A percentile compares a stretch with the other conserved stretches of the same genome.
Evolutionary conservation across 176 grass and related monocot species (phyloP).

Genomic region (Oropetium thomaeum): DNA sequence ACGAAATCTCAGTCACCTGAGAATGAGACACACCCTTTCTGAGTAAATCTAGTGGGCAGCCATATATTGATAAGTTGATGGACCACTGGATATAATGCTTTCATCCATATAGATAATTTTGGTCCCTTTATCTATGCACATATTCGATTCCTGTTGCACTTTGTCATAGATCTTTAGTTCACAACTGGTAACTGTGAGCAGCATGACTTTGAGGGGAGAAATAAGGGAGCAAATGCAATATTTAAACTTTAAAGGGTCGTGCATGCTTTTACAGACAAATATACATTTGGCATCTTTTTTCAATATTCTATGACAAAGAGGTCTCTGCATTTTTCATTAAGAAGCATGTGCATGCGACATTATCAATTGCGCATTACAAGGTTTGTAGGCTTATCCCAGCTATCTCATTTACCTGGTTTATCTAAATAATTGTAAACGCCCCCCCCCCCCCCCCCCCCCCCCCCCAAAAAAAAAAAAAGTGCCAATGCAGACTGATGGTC

Average conservation of each 20-base stretch:
- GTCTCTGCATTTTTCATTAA: background rate
- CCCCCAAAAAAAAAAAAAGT: too few species aligned
- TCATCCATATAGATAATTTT: background rate
- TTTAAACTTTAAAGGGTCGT: too few species aligned
- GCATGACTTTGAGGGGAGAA: background rate
- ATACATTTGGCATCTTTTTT: background rate
- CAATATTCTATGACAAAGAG: background rate
- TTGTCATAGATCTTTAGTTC: background rate
- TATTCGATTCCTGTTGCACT: background rate
- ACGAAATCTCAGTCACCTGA: too few species aligned
- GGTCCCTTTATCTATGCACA: background rate
- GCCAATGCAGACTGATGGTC: background rate
- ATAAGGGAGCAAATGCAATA: too few species aligned
- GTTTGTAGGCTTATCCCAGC: background rate
- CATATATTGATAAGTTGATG: background rate
- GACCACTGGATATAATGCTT: background rate
- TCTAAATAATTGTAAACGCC: background rate
- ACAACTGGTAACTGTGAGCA: background rate
- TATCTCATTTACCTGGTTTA: background rate
- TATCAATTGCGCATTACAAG: background rate
- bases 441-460: too few species aligned
- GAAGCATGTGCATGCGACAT: background rate
- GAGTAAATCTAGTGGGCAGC: background rate
- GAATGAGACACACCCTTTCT: too few species aligned
- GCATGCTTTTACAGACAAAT: background rate